These are phyloP conservation scores for Trifolium pratense DNA, from an alignment of 306 rosid species.

Conservation along the genomic window DNA sequence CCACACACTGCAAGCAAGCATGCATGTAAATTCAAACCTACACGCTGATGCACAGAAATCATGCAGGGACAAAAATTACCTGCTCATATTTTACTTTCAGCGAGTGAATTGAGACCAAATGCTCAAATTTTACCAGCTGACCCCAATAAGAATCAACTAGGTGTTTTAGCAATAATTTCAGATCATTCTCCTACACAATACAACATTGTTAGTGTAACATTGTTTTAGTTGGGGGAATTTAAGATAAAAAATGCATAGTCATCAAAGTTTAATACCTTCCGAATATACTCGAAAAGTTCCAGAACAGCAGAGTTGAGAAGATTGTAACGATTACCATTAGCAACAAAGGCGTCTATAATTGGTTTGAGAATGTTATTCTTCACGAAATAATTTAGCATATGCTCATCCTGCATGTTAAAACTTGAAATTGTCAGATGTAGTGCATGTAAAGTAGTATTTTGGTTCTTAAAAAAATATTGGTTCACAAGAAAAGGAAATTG, in stretches of 20 bases:
- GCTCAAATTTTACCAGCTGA: constrained; percentile 77
- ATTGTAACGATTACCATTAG: constrained; percentile 93
- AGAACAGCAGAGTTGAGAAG: constrained; percentile 89
- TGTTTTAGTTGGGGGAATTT: constrained; percentile 27
- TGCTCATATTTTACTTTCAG: constrained; percentile 91
- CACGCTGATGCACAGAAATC: constrained; percentile 7
- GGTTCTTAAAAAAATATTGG: constrained; percentile 2
- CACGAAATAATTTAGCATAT: constrained; percentile 72
- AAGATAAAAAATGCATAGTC: constrained; percentile 31
- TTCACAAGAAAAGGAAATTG: neutral
- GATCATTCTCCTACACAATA: constrained; percentile 72
- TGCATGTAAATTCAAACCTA: constrained; percentile 35
- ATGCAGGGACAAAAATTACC: constrained; percentile 49
- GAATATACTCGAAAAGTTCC: constrained; percentile 86
- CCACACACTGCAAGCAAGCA: constrained; percentile 69
- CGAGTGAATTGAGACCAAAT: constrained; percentile 62
- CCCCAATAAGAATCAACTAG: constrained; percentile 85
- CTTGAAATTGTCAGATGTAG: constrained; percentile 34
- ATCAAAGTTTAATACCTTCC: constrained; percentile 62
- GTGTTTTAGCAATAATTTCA: constrained; percentile 68
- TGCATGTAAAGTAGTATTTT: neutral
- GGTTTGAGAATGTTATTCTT: constrained; percentile 86
- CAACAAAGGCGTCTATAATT: constrained; percentile 74
- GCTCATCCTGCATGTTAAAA: constrained; percentile 85
- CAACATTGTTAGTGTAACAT: constrained; percentile 31